phyloP scores from a whole-genome alignment of 352 stramenopile genomes.

The Elongisporangium anandrum region DNA sequence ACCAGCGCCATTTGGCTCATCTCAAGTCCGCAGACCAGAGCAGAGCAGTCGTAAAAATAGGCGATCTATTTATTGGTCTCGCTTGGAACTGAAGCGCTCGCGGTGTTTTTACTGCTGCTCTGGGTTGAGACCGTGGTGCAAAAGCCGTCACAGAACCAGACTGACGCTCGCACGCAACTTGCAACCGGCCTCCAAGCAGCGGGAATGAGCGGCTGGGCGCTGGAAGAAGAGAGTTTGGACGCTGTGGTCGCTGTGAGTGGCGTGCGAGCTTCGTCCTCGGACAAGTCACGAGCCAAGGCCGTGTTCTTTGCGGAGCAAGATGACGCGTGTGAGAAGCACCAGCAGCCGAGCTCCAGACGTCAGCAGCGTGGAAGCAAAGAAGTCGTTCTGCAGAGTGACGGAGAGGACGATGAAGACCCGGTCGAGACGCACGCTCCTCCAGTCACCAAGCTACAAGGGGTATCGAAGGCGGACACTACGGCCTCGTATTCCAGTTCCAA shows the following conservation, averaged over 20 bases:
- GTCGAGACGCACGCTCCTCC: neutral
- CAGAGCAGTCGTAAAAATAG: neutral
- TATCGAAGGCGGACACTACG: neutral
- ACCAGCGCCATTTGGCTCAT: too few species aligned
- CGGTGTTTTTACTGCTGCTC: too few species aligned
- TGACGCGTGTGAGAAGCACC: neutral
- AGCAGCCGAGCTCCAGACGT: neutral
- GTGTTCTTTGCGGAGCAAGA: constrained; percentile 24
- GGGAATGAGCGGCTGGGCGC: constrained; percentile 2
- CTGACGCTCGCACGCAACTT: neutral
- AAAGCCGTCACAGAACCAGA: neutral
- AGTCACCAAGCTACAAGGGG: neutral
- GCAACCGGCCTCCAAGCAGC: neutral
- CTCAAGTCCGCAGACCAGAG: neutral
- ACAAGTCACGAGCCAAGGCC: constrained; percentile 12
- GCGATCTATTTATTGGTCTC: neutral
- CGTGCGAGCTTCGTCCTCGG: neutral
- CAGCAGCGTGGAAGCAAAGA: constrained; percentile 4
- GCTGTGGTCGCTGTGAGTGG: neutral
- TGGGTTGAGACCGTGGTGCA: too few species aligned
- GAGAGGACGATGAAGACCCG: neutral
- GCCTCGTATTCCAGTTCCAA: neutral
- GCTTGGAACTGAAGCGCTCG: too few species aligned
- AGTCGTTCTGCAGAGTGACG: constrained; percentile 2
- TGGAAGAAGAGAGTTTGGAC: constrained; percentile 1